Evolutionary conservation across 2,329 filamentous ascomycete genomes (phyloP).

Genomic region (Arthroderma uncinatum): DNA sequence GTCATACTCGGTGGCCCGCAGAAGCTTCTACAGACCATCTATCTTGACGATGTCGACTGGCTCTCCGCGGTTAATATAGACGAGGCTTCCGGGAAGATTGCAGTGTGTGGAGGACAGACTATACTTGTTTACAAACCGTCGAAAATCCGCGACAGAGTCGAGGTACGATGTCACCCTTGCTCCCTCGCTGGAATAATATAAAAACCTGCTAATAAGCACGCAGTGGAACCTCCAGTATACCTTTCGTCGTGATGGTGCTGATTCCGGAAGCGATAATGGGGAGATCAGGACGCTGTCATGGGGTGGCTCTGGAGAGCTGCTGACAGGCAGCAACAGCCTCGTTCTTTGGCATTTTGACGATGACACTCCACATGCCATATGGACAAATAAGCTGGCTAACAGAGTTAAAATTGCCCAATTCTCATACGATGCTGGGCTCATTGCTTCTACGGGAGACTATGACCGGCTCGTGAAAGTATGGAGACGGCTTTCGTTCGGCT

Average conservation of each 20-base stretch:
- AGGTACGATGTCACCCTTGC: slow-evolving; percentile 43
- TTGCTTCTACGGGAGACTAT: slow-evolving; percentile 66
- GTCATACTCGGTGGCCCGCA: slow-evolving; percentile 67
- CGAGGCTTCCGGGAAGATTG: slow-evolving; percentile 73
- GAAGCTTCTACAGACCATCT: slow-evolving; percentile 76
- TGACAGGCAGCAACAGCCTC: slow-evolving; percentile 61
- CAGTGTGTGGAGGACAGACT: slow-evolving; percentile 54
- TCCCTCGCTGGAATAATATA: not conserved
- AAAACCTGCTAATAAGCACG: slow-evolving; percentile 12
- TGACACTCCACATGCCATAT: slow-evolving; percentile 43
- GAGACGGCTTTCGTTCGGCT: slow-evolving; percentile 74
- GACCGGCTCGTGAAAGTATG: slow-evolving; percentile 87
- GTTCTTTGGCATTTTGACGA: slow-evolving; percentile 54
- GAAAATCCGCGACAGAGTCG: slow-evolving; percentile 56
- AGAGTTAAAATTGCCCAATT: slow-evolving; percentile 62
- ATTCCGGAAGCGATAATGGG: slow-evolving; percentile 50
- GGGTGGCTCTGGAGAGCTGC: slow-evolving; percentile 74
- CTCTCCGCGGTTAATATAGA: slow-evolving; percentile 73
- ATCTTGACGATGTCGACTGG: slow-evolving; percentile 60
- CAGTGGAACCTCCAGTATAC: not conserved
- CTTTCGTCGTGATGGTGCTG: not conserved
- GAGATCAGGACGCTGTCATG: slow-evolving; percentile 60
- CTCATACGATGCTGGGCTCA: slow-evolving; percentile 76
- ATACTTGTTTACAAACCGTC: slow-evolving; percentile 72
- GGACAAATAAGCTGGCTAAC: slow-evolving; percentile 64